These are phyloP conservation scores for Antitrichia curtipendula DNA, from an alignment of 225 moss, liverwort and hornwort species.

Conservation along the genomic window DNA sequence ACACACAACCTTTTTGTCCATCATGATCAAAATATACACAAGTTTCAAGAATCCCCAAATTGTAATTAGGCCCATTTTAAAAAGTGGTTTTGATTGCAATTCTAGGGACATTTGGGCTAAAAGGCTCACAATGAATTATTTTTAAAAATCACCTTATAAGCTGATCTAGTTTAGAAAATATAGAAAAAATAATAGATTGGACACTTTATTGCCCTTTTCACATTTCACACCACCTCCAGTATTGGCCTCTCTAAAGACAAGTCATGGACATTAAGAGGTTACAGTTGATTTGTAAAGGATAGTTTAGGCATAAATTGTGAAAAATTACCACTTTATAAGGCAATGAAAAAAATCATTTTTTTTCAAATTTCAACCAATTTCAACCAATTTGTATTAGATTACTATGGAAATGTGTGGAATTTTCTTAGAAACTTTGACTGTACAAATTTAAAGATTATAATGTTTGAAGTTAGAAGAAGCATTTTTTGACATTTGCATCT, in stretches of 20 bases:
- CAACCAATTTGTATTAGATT: neutral
- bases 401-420: fast-evolving
- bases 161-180: fast-evolving
- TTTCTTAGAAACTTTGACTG: fast-evolving
- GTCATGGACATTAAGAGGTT: fast-evolving
- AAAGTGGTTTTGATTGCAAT: fast-evolving
- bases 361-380: neutral
- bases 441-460: neutral
- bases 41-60: fast-evolving
- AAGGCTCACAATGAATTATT: neutral
- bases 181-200: neutral
- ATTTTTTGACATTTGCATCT: no score
- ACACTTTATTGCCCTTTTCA: neutral
- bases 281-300: no score
- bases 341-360: no score
- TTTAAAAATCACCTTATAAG: neutral
- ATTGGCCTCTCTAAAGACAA: neutral
- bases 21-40: neutral
- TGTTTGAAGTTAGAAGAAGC: neutral
- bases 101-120: fast-evolving
- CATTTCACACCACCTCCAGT: neutral
- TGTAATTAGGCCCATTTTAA: neutral
- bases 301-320: no score
- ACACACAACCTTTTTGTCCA: neutral
- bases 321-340: neutral